These are phyloP conservation scores for Plasmodium berghei DNA, from an alignment of 169 alveolate genomes.

Conservation along the genomic window DNA sequence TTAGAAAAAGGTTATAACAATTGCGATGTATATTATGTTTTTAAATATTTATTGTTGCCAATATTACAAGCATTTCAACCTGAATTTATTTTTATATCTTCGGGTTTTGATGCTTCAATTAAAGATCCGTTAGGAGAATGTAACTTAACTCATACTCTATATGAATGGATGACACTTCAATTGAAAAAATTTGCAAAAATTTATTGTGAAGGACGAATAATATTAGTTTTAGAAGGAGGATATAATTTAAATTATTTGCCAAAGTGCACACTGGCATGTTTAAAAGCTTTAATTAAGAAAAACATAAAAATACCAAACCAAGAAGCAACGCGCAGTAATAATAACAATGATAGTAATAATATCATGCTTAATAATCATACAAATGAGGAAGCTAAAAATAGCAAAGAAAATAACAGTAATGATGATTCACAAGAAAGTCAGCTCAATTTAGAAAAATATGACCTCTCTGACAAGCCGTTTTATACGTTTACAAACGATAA, in stretches of 20 bases:
- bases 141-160: constrained; percentile 88
- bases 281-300: constrained; percentile 75
- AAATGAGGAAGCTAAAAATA: background rate
- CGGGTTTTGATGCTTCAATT: constrained; percentile 95
- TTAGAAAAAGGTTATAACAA: constrained; percentile 79
- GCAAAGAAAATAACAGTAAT: background rate
- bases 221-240: constrained; percentile 95
- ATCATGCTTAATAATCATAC: background rate
- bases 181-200: constrained; percentile 91
- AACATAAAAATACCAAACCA: constrained; percentile 12
- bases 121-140: constrained; percentile 88
- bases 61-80: constrained; percentile 92
- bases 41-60: constrained; percentile 87
- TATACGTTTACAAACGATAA: background rate
- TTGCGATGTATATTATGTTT: constrained; percentile 81
- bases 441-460: background rate
- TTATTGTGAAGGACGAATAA: constrained; percentile 91
- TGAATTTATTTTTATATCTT: constrained; percentile 94
- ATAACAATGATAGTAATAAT: background rate
- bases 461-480: too few species aligned
- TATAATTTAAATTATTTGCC: constrained; percentile 83
- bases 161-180: constrained; percentile 91
- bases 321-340: background rate
- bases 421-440: background rate
- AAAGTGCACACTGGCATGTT: constrained; percentile 75